Conservation (phyloP, 1,284 basidiomycete species). For the Apiotrichum veenhuisii region DNA sequence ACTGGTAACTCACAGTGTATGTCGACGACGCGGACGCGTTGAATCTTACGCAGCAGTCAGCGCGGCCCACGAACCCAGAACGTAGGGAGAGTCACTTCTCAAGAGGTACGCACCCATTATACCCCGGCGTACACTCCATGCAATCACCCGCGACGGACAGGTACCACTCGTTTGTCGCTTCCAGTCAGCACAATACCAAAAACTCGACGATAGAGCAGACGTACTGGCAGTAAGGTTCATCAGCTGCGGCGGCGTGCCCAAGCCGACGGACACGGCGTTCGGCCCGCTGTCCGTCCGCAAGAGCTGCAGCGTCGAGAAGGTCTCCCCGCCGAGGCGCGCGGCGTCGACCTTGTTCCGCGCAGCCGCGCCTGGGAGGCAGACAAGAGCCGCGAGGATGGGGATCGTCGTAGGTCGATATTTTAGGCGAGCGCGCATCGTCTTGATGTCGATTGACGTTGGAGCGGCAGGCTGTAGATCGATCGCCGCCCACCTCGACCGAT, state of each 20-base stretch:
- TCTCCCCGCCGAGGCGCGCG: slow-evolving; percentile 29
- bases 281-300: slow-evolving; percentile 31
- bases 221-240: slow-evolving; percentile 31
- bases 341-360: slow-evolving; percentile 7
- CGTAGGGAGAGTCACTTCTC: too few relatives aligned
- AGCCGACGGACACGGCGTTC: slow-evolving; percentile 30
- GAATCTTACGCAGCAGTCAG: slow-evolving; percentile 6
- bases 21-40: slow-evolving; percentile 1
- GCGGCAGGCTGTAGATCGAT: too few relatives aligned
- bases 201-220: background rate
- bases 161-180: slow-evolving; percentile 7
- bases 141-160: background rate
- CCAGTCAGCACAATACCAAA: background rate
- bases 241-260: slow-evolving; percentile 33
- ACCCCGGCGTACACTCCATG: background rate
- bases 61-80: too few relatives aligned
- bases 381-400: too few relatives aligned
- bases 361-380: background rate
- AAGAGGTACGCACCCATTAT: too few relatives aligned
- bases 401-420: too few relatives aligned
- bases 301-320: slow-evolving; percentile 31
- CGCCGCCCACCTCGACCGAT: too few relatives aligned
- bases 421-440: too few relatives aligned
- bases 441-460: too few relatives aligned
- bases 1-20: background rate